Percentiles rank a stretch among this genome's conserved stretches.
These are phyloP conservation scores for Boletus rufocinnamomeus DNA, from an alignment of 768 basidiomycete species.

Conservation along the genomic window DNA sequence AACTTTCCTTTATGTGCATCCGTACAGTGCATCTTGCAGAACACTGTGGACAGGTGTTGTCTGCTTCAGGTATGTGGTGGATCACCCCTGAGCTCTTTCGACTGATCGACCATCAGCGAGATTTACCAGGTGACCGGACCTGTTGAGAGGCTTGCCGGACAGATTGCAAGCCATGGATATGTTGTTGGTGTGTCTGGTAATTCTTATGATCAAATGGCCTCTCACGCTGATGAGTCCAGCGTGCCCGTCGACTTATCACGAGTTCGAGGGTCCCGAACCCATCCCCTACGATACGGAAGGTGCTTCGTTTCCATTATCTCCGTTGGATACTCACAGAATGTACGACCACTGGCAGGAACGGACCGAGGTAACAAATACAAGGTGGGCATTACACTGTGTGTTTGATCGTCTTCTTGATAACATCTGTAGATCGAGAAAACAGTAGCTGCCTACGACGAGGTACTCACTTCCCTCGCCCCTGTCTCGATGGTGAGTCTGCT, in stretches of 20 bases:
- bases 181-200: slow-evolving; percentile 62
- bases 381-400: slow-evolving; percentile 38
- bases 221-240: slow-evolving; percentile 43
- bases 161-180: slow-evolving; percentile 85
- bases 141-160: slow-evolving; percentile 88
- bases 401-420: slow-evolving; percentile 7
- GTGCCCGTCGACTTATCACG: slow-evolving; percentile 86
- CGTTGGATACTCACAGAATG: slow-evolving; percentile 1
- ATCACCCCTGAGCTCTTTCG: not conserved
- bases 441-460: slow-evolving; percentile 87
- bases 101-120: slow-evolving; percentile 54
- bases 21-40: not conserved
- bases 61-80: slow-evolving; percentile 63
- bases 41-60: slow-evolving; percentile 58
- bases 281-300: slow-evolving; percentile 90
- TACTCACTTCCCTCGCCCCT: slow-evolving; percentile 26
- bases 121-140: slow-evolving; percentile 98
- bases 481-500: not conserved
- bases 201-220: not conserved
- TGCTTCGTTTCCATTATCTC: slow-evolving; percentile 24
- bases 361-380: slow-evolving; percentile 94
- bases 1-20: not conserved
- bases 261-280: slow-evolving; percentile 86
- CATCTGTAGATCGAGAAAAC: slow-evolving; percentile 81
- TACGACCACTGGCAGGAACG: slow-evolving; percentile 53